Evolutionary conservation across 768 basidiomycete species (phyloP).

Genomic region (Mycena latifolia): DNA sequence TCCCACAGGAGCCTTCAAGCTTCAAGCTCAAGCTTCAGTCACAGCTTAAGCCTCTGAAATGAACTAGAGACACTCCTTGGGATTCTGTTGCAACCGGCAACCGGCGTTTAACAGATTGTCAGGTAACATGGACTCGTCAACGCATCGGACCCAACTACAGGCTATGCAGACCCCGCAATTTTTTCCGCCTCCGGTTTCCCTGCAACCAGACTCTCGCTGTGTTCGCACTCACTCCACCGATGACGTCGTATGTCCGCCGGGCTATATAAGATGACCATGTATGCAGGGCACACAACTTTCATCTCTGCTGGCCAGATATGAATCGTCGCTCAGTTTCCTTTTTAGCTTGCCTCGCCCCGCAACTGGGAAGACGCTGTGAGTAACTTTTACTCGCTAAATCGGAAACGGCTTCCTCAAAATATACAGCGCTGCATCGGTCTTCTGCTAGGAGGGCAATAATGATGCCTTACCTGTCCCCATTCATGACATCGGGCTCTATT

Average conservation of each 20-base stretch:
- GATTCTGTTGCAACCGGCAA: too few species aligned
- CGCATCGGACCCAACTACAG: too few species aligned
- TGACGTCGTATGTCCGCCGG: background rate
- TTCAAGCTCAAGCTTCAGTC: too few species aligned
- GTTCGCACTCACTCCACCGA: background rate
- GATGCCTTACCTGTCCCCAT: conserved; percentile 94
- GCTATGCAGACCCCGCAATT: too few species aligned
- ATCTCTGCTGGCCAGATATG: conserved; percentile 16
- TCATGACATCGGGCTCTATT: conserved; percentile 89
- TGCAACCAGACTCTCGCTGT: too few species aligned
- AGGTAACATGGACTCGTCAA: too few species aligned
- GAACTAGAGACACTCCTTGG: too few species aligned
- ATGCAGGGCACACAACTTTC: background rate
- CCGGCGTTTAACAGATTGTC: too few species aligned
- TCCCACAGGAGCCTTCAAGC: too few species aligned
- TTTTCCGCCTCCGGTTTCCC: too few species aligned
- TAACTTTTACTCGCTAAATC: background rate
- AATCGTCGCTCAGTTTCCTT: conserved; percentile 11
- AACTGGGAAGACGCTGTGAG: conserved; percentile 16
- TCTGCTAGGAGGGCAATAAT: conserved; percentile 51
- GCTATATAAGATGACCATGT: background rate
- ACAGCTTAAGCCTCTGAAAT: too few species aligned
- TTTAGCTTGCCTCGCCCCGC: conserved; percentile 1
- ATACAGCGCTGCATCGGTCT: conserved; percentile 51
- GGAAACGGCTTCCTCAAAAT: background rate